These are phyloP conservation scores for Saccharomycopsis hybrid DNA, from an alignment of 1,139 yeast species.

Conservation along the genomic window DNA sequence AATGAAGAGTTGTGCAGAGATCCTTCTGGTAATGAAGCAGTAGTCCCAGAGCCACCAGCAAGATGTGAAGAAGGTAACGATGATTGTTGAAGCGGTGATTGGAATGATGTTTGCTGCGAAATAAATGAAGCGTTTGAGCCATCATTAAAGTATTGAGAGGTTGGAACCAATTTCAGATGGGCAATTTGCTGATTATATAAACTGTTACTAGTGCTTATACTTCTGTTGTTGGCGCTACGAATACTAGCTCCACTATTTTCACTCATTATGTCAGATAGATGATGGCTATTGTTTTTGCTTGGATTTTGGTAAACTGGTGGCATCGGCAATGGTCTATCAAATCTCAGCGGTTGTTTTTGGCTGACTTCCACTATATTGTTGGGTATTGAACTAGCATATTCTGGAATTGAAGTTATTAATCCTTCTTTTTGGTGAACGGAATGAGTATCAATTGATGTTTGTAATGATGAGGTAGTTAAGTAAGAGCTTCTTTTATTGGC, in stretches of 20 bases:
- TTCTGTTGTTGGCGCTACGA: neutral
- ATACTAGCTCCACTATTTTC: constrained; percentile 1
- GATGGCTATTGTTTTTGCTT: neutral
- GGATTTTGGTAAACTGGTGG: constrained; percentile 9
- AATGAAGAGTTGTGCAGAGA: neutral
- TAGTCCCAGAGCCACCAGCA: too few species aligned
- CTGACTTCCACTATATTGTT: neutral
- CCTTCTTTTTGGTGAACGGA: constrained; percentile 14
- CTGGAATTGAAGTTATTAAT: constrained; percentile 9
- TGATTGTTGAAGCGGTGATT: neutral
- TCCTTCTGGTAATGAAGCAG: too few species aligned
- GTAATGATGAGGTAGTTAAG: constrained; percentile 18
- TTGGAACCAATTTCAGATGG: neutral
- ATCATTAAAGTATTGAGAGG: neutral
- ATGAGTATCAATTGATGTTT: constrained; percentile 15
- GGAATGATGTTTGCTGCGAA: constrained; percentile 2
- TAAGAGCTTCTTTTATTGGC: constrained; percentile 6
- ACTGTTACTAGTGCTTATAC: constrained; percentile 4
- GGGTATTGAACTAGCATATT: constrained; percentile 1
- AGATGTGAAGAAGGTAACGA: neutral
- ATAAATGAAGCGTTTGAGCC: constrained; percentile 7
- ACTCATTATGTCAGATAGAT: constrained; percentile 6
- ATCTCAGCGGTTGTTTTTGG: constrained; percentile 12
- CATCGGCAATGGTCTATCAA: constrained; percentile 18
- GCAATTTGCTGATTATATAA: neutral